phyloP scores from a whole-genome alignment of 2,329 filamentous ascomycete species.

The Fusarium dlaminii region DNA sequence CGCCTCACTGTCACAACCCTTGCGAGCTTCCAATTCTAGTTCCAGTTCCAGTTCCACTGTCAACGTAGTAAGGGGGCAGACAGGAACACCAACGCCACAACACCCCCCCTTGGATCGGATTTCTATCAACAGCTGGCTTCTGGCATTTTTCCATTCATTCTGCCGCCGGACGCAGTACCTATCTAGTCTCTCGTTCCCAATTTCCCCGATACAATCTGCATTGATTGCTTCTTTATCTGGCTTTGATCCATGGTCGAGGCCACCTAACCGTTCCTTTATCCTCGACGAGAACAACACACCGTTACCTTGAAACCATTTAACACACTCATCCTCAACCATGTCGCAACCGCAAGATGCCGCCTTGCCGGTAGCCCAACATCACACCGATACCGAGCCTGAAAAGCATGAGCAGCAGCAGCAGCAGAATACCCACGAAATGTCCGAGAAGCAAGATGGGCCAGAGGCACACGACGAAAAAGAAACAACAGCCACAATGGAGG shows the following conservation, averaged over 20 bases:
- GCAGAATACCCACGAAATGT: not conserved
- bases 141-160: conserved; percentile 39
- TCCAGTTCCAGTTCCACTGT: conserved; percentile 26
- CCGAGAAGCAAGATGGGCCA: not conserved
- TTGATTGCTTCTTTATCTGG: conserved; percentile 14
- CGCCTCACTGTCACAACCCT: conserved; percentile 34
- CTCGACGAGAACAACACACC: conserved; percentile 19
- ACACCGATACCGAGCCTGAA: conserved; percentile 11
- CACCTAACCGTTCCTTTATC: conserved; percentile 26
- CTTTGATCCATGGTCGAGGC: conserved; percentile 34
- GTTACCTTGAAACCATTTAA: not conserved
- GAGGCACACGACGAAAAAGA: conserved; percentile 9
- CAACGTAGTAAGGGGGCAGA: conserved; percentile 37
- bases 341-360: conserved; percentile 46
- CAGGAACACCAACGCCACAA: conserved; percentile 40
- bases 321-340: conserved; percentile 41
- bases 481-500: not conserved
- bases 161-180: conserved; percentile 32
- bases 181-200: conserved; percentile 23
- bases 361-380: conserved; percentile 34
- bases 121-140: conserved; percentile 39
- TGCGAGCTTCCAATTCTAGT: conserved; percentile 33
- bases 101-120: conserved; percentile 33
- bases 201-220: conserved; percentile 23
- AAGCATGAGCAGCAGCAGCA: conserved; percentile 11